These are phyloP conservation scores for Lasiosphaeriaceae sp. DNA, from an alignment of 495 filamentous ascomycete species.

Conservation along the genomic window DNA sequence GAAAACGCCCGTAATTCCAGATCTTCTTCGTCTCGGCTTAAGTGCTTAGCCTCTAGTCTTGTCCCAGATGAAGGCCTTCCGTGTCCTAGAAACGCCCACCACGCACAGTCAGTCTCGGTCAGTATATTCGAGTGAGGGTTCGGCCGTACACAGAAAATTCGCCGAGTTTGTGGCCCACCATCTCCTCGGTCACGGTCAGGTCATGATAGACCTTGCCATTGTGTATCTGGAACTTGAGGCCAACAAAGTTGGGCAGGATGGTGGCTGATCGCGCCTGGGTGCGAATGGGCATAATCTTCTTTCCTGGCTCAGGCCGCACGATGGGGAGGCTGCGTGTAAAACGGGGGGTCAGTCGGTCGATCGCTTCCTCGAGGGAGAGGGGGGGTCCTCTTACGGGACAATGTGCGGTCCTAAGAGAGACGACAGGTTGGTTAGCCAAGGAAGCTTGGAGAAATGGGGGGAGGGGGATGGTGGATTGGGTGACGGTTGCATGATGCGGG, in stretches of 20 bases:
- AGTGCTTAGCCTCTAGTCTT: conserved; percentile 8
- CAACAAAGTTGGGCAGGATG: conserved; percentile 94
- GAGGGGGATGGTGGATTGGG: not conserved
- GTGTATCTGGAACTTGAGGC: conserved; percentile 86
- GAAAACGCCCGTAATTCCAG: not conserved
- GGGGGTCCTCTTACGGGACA: conserved; percentile 55
- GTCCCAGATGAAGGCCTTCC: conserved; percentile 69
- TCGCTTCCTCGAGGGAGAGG: too few species aligned
- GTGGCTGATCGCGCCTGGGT: conserved; percentile 89
- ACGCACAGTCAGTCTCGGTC: conserved; percentile 5
- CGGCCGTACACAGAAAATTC: conserved; percentile 83
- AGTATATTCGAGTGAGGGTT: not conserved
- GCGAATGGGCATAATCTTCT: conserved; percentile 66
- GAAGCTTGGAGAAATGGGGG: not conserved
- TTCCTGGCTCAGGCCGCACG: conserved; percentile 55
- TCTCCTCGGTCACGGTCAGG: conserved; percentile 86
- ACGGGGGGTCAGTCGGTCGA: too few species aligned
- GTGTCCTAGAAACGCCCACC: conserved; percentile 57
- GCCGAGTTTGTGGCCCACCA: conserved; percentile 97
- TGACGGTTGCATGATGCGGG: conserved; percentile 2
- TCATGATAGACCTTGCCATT: conserved; percentile 94
- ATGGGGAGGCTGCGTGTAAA: conserved; percentile 55
- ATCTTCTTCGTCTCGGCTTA: not conserved
- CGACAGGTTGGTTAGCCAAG: conserved; percentile 11
- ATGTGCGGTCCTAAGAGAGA: conserved; percentile 58